Evolutionary conservation across 202 grass and related monocot genomes (phyloP).

Genomic region (Musa balbisiana): DNA sequence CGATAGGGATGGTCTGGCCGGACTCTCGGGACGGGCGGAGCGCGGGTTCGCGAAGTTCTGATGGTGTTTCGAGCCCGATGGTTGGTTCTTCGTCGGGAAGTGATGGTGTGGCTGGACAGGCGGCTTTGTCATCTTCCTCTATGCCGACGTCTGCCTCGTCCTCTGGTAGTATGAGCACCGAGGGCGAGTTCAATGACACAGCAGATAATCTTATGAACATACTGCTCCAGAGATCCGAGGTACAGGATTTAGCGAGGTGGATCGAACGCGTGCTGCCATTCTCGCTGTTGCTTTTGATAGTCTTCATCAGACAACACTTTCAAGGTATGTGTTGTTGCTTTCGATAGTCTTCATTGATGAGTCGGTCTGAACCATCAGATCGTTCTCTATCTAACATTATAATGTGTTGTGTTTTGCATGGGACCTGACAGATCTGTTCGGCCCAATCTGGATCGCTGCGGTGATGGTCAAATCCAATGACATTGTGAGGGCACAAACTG

Average conservation of each 20-base stretch:
- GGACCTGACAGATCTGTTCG: conserved; percentile 68
- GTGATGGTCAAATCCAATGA: conserved; percentile 99
- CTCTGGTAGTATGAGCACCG: conserved; percentile 11
- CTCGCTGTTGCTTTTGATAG: conserved; percentile 78
- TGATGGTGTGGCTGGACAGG: conserved; percentile 2
- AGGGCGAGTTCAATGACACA: conserved; percentile 39
- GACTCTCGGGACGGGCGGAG: conserved; percentile 32
- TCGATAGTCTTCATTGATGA: background rate
- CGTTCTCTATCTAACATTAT: background rate
- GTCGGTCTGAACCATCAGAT: background rate
- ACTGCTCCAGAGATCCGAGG: conserved; percentile 69
- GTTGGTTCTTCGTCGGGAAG: background rate
- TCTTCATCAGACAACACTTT: conserved; percentile 95
- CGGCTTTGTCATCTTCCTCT: conserved; percentile 7
- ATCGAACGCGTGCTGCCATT: conserved; percentile 90
- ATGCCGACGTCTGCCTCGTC: background rate
- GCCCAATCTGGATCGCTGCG: conserved; percentile 93
- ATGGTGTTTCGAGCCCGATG: background rate
- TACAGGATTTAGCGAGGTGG: conserved; percentile 88
- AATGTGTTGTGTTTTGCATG: conserved; percentile 9
- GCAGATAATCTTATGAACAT: conserved; percentile 34
- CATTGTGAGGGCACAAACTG: conserved; percentile 87
- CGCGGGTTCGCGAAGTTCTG: conserved; percentile 11
- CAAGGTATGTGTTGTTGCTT: conserved; percentile 35
- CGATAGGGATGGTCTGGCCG: conserved; percentile 71